phyloP scores from a whole-genome alignment of 768 basidiomycete genomes.

The Neoboletus subvelutipes region DNA sequence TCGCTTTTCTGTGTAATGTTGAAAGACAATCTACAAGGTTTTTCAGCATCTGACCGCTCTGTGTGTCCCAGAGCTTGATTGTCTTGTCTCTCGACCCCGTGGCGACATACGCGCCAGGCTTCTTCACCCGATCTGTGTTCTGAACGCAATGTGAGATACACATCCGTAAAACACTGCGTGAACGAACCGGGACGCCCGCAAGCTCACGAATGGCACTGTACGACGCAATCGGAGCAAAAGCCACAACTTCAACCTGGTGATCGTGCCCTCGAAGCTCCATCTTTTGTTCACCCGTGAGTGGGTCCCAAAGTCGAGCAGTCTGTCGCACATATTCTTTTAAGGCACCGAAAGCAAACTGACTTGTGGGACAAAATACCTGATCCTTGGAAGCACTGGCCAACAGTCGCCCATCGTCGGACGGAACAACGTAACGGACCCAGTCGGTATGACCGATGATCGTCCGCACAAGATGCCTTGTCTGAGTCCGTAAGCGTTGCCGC shows the following conservation, averaged over 20 bases:
- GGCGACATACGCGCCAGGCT: conserved; percentile 59
- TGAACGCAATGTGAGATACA: conserved; percentile 21
- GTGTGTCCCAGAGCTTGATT: conserved; percentile 88
- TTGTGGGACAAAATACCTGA: conserved; percentile 52
- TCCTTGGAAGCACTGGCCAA: conserved; percentile 84
- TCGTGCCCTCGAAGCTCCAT: conserved; percentile 86
- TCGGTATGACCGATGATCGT: conserved; percentile 78
- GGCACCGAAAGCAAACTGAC: neutral
- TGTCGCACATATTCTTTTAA: conserved; percentile 28
- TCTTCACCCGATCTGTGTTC: conserved; percentile 52
- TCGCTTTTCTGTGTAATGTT: neutral
- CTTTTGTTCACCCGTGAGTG: conserved; percentile 71
- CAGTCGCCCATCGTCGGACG: conserved; percentile 69
- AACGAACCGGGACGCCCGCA: conserved; percentile 64
- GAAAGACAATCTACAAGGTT: conserved; percentile 54
- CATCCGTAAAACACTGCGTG: conserved; percentile 1
- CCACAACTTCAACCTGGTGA: conserved; percentile 78
- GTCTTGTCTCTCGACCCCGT: conserved; percentile 91
- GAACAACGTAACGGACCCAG: conserved; percentile 75
- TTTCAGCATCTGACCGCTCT: conserved; percentile 76
- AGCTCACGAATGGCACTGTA: conserved; percentile 78
- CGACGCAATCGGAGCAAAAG: conserved; percentile 75
- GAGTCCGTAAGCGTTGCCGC: conserved; percentile 11
- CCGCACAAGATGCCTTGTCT: conserved; percentile 64
- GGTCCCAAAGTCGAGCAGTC: conserved; percentile 80